Percentiles rank a stretch among this genome's conserved stretches.
These are phyloP conservation scores for Lunularia cruciata DNA, from an alignment of 225 moss, liverwort and hornwort species.

Conservation along the genomic window DNA sequence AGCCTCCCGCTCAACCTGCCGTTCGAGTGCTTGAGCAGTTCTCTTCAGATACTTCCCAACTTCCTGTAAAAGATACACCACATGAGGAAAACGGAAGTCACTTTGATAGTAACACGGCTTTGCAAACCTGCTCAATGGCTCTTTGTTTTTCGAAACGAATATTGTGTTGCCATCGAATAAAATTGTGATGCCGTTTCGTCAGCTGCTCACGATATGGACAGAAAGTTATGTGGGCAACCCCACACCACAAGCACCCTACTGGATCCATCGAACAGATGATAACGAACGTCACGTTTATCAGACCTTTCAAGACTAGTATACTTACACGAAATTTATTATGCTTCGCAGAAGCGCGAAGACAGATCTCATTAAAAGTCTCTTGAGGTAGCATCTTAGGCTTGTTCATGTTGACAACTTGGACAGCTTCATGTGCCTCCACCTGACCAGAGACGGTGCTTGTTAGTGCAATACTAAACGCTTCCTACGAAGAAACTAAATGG, in stretches of 20 bases:
- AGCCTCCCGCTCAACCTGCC: constrained; percentile 92
- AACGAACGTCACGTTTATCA: no score
- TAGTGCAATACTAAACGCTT: no score
- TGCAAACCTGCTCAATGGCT: no score
- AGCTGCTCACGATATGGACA: no score
- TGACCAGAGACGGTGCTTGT: constrained; percentile 22
- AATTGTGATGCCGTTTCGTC: no score
- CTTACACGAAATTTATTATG: constrained; percentile 85
- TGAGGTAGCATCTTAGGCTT: constrained; percentile 77
- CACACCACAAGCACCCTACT: no score
- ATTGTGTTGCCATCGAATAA: no score
- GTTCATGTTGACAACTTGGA: constrained; percentile 77
- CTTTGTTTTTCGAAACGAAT: no score
- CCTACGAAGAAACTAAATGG: no score
- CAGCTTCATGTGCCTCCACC: constrained; percentile 94
- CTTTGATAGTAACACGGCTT: background rate
- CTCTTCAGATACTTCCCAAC: constrained; percentile 89
- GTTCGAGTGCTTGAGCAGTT: constrained; percentile 85
- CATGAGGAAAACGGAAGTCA: background rate
- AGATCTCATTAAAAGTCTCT: constrained; percentile 80
- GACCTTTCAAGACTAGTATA: no score
- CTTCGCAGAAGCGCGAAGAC: constrained; percentile 80
- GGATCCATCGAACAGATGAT: no score
- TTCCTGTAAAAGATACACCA: constrained; percentile 51
- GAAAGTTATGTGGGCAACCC: no score